A percentile compares a stretch with the other conserved stretches of the same genome.
Conservation (phyloP, 2,329 filamentous ascomycete genomes). For the Alternaria triticina region DNA sequence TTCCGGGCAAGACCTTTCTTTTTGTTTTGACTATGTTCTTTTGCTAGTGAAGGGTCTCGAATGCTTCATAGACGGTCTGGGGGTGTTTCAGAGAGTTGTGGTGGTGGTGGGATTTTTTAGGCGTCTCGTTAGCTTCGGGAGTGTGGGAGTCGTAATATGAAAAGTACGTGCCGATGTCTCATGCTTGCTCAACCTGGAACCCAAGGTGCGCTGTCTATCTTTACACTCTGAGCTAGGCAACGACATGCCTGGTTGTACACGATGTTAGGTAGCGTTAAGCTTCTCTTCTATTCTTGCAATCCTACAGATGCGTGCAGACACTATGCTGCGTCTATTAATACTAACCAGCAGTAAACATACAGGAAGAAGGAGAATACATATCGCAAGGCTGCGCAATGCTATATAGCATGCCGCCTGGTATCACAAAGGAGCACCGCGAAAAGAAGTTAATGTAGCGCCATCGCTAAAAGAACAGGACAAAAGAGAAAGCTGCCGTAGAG, state of each 20-base stretch:
- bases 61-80: not conserved
- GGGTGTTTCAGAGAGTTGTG: not conserved
- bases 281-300: not conserved
- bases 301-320: not conserved
- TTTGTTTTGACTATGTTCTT: not conserved
- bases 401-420: constrained; percentile 41
- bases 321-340: constrained; percentile 3
- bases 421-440: constrained; percentile 28
- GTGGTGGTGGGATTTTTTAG: too few relatives aligned
- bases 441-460: constrained; percentile 12
- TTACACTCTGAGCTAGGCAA: not conserved
- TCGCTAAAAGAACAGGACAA: constrained; percentile 18
- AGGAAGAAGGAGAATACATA: constrained; percentile 8
- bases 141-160: too few relatives aligned
- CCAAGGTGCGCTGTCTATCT: fast-evolving
- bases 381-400: constrained; percentile 35
- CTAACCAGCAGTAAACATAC: constrained; percentile 5
- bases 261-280: not conserved
- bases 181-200: not conserved
- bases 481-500: not conserved
- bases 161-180: not conserved
- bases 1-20: not conserved
- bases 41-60: not conserved
- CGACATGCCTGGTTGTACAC: not conserved
- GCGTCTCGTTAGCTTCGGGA: too few relatives aligned